phyloP scores from a whole-genome alignment of 2,329 filamentous ascomycete genomes.

The Xylariaceae sp. region DNA sequence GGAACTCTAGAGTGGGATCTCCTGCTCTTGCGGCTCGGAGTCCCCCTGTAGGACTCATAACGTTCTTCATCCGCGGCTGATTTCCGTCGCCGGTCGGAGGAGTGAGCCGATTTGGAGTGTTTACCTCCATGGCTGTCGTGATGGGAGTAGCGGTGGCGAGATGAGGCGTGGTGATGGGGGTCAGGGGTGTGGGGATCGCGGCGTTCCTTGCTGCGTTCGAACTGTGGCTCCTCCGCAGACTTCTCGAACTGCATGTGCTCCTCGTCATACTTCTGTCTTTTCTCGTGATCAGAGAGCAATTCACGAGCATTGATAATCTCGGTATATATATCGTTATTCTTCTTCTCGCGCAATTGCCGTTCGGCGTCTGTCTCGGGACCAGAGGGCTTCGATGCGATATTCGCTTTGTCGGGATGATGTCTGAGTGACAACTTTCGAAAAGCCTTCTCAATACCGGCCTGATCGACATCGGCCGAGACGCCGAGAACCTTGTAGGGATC shows the following conservation, averaged over 20 bases:
- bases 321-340: constrained; percentile 3
- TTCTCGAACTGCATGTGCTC: too few species aligned
- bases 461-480: not conserved
- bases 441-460: not conserved
- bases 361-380: not conserved
- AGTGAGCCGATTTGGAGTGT: too few species aligned
- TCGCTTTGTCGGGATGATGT: constrained; percentile 6
- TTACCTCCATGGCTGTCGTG: too few species aligned
- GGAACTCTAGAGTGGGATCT: too few species aligned
- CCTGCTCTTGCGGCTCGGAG: too few species aligned
- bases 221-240: not conserved
- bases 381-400: not conserved
- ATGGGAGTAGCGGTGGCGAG: too few species aligned
- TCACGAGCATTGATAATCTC: not conserved
- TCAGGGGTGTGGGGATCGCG: not conserved
- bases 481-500: constrained; percentile 4
- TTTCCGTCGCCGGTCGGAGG: too few species aligned
- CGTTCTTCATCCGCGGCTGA: too few species aligned
- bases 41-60: too few species aligned
- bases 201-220: too few species aligned
- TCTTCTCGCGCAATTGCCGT: not conserved
- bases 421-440: not conserved
- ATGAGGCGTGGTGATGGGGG: not conserved
- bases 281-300: not conserved
- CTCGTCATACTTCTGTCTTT: not conserved